phyloP scores from a whole-genome alignment of 257 asterid genomes.

The Lycium barbarum region DNA sequence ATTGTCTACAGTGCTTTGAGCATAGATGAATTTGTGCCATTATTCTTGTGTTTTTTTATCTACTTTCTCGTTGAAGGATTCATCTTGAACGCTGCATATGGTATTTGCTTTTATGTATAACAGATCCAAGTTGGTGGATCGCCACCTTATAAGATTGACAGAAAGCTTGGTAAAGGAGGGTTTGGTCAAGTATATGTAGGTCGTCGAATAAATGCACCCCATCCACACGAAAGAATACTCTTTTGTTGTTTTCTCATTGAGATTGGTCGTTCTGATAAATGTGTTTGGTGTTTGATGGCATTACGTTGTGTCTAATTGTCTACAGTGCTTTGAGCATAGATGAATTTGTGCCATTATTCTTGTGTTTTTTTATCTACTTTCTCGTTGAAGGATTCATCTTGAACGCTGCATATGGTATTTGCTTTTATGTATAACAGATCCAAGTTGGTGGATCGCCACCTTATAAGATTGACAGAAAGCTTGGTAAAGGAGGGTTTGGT shows the following conservation, averaged over 20 bases:
- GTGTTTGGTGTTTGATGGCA: neutral
- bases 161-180: slow-evolving; percentile 91
- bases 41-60: neutral
- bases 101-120: slow-evolving; percentile 31
- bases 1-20: neutral
- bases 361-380: neutral
- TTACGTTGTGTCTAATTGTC: neutral
- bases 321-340: neutral
- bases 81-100: slow-evolving; percentile 25
- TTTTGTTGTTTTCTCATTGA: neutral
- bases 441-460: slow-evolving; percentile 89
- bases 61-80: slow-evolving; percentile 5
- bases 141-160: slow-evolving; percentile 68
- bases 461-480: slow-evolving; percentile 67
- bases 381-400: neutral
- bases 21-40: neutral
- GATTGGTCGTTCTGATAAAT: neutral
- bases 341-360: neutral
- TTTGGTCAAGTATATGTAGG: slow-evolving; percentile 97
- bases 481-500: slow-evolving; percentile 97
- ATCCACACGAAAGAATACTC: slow-evolving; percentile 61
- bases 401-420: slow-evolving; percentile 25
- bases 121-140: slow-evolving; percentile 96
- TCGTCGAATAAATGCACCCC: slow-evolving; percentile 67
- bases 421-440: slow-evolving; percentile 57